These are phyloP conservation scores for Russula earlei DNA, from an alignment of 768 basidiomycete genomes.

Conservation along the genomic window DNA sequence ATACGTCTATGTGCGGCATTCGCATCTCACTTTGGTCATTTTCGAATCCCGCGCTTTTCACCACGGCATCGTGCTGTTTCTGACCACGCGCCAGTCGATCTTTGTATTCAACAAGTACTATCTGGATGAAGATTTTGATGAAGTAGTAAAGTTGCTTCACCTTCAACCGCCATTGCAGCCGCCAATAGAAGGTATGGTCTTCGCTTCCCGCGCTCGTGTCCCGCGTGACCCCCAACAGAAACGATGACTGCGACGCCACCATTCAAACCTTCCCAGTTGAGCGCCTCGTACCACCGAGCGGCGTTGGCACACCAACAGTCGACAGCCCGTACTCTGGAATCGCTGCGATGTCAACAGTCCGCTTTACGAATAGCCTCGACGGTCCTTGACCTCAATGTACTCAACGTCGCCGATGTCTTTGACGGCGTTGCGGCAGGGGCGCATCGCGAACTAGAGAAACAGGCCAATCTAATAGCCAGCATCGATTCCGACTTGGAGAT, in stretches of 20 bases:
- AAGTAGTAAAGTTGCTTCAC: too few species aligned
- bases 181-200: too few species aligned
- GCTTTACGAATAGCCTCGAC: constrained; percentile 56
- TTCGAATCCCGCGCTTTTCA: not conserved
- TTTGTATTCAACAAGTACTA: constrained; percentile 37
- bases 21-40: not conserved
- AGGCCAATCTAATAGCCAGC: constrained; percentile 47
- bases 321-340: too few species aligned
- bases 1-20: not conserved
- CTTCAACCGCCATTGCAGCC: too few species aligned
- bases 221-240: too few species aligned
- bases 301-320: too few species aligned
- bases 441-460: constrained; percentile 43
- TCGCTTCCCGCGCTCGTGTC: too few species aligned
- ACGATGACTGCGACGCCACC: too few species aligned
- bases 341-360: constrained; percentile 44
- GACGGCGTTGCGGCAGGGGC: constrained; percentile 49
- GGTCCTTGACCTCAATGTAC: constrained; percentile 59
- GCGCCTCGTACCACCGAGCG: too few species aligned
- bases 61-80: not conserved
- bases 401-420: constrained; percentile 58
- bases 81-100: constrained; percentile 40
- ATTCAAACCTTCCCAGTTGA: too few species aligned
- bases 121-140: too few species aligned
- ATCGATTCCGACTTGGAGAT: constrained; percentile 23